These are phyloP conservation scores for Paramecium tetraurelia DNA, from an alignment of 73 alveolate genomes.

Conservation along the genomic window DNA sequence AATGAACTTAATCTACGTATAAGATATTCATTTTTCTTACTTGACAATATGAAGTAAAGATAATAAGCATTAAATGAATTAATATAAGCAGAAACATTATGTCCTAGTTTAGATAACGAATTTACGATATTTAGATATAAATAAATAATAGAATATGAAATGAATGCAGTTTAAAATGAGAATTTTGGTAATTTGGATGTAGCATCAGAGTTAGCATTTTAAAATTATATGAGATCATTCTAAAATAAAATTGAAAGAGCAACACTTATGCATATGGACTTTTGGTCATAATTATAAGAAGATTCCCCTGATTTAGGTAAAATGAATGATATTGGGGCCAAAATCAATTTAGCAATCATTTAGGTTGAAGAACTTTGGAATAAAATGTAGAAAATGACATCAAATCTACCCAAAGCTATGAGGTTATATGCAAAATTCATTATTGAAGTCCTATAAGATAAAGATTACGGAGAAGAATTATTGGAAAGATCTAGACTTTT, in stretches of 20 bases:
- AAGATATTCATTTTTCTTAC: constrained; percentile 51
- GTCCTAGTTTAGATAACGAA: constrained; percentile 56
- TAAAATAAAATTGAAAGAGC: constrained; percentile 60
- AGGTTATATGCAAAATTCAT: constrained; percentile 59
- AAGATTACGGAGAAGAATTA: constrained; percentile 44
- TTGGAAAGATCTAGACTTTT: constrained; percentile 50
- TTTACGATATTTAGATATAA: constrained; percentile 57
- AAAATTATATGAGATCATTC: constrained; percentile 54
- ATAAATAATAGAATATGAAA: constrained; percentile 45
- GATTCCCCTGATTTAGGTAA: constrained; percentile 64
- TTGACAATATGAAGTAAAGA: constrained; percentile 33
- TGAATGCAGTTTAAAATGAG: constrained; percentile 28
- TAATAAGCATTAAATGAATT: constrained; percentile 59
- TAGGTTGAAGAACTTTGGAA: constrained; percentile 63
- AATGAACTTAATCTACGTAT: constrained; percentile 31
- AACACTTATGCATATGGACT: constrained; percentile 61
- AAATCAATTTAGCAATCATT: constrained; percentile 42
- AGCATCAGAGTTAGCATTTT: constrained; percentile 58
- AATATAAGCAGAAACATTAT: constrained; percentile 21
- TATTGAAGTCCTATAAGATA: constrained; percentile 50
- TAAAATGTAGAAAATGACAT: constrained; percentile 45
- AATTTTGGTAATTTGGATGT: constrained; percentile 50
- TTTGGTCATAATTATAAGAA: constrained; percentile 60
- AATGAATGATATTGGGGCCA: constrained; percentile 59
- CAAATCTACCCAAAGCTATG: constrained; percentile 61